Evolutionary conservation across 257 asterid genomes (phyloP).

Genomic region (Fraxinus cuspidata): DNA sequence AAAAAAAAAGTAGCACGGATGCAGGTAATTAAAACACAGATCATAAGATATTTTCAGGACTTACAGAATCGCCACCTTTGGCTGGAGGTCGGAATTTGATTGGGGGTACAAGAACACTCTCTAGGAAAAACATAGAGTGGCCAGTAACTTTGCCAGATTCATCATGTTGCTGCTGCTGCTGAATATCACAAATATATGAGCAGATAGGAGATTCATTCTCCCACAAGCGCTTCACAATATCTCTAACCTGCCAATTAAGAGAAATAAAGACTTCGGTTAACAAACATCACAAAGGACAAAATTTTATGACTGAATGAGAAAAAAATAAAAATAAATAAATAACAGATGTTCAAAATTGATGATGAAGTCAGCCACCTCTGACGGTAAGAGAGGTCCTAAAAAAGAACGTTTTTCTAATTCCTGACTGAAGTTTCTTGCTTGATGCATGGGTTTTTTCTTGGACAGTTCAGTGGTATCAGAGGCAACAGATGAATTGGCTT

Average conservation of each 20-base stretch:
- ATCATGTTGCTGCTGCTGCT: conserved; percentile 44
- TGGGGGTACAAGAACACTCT: conserved; percentile 76
- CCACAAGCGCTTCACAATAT: conserved; percentile 69
- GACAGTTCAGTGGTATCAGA: conserved; percentile 41
- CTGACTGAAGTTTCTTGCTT: conserved; percentile 25
- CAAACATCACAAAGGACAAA: conserved; percentile 14
- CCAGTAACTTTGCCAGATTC: conserved; percentile 41
- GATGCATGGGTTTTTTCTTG: conserved; percentile 24
- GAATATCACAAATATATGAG: conserved; percentile 70
- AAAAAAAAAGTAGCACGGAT: neutral
- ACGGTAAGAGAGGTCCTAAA: conserved; percentile 73
- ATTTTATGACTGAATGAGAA: conserved; percentile 4
- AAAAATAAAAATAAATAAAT: neutral
- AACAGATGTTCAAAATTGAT: conserved; percentile 1
- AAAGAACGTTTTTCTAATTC: conserved; percentile 38
- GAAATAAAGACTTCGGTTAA: conserved; percentile 22
- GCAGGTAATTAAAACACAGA: conserved; percentile 12
- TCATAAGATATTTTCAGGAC: conserved; percentile 34
- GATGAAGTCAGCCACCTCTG: conserved; percentile 57
- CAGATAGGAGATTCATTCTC: conserved; percentile 81
- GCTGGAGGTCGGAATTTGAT: conserved; percentile 89
- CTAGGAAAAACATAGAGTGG: conserved; percentile 74
- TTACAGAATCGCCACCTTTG: conserved; percentile 82
- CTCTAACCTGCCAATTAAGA: conserved; percentile 62
- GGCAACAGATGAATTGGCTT: conserved; percentile 40